Percentiles rank a stretch among this genome's conserved stretches.
Evolutionary conservation across 495 filamentous ascomycete genomes (phyloP).

Genomic region (Usnea hakonensis): DNA sequence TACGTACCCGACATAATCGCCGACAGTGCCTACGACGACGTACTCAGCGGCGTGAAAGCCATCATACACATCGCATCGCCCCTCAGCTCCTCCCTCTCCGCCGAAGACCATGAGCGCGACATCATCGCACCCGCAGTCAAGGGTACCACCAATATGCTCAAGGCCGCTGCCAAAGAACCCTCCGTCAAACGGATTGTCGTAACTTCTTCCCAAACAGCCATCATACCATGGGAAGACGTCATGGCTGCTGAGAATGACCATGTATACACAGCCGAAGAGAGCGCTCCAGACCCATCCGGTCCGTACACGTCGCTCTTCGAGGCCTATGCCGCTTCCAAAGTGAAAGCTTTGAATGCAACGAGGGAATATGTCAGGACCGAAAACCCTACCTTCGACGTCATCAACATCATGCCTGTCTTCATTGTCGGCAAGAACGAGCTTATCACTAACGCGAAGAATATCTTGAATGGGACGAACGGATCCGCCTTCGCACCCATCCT

Average conservation of each 20-base stretch:
- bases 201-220: slow-evolving; percentile 34
- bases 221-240: slow-evolving; percentile 22
- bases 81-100: slow-evolving; percentile 17
- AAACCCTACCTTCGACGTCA: slow-evolving; percentile 39
- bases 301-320: slow-evolving; percentile 21
- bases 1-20: slow-evolving; percentile 42
- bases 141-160: slow-evolving; percentile 32
- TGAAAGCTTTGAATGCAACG: slow-evolving; percentile 32
- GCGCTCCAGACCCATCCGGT: slow-evolving; percentile 14
- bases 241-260: slow-evolving; percentile 9
- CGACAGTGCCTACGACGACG: slow-evolving; percentile 38
- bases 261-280: slow-evolving; percentile 13
- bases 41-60: slow-evolving; percentile 39
- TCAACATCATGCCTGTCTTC: slow-evolving; percentile 41
- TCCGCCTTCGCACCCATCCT: slow-evolving; percentile 6
- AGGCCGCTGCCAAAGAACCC: slow-evolving; percentile 29
- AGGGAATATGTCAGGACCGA: slow-evolving; percentile 35
- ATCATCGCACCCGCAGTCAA: slow-evolving; percentile 34
- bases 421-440: slow-evolving; percentile 39
- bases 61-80: slow-evolving; percentile 50
- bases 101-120: slow-evolving; percentile 22
- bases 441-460: slow-evolving; percentile 26
- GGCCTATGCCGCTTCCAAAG: slow-evolving; percentile 33
- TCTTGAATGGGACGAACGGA: slow-evolving; percentile 15
- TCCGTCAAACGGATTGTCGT: slow-evolving; percentile 37